Percentiles rank a stretch among this genome's conserved stretches.
These are phyloP conservation scores for Theileria annulata DNA, from an alignment of 169 alveolate genomes.

Conservation along the genomic window DNA sequence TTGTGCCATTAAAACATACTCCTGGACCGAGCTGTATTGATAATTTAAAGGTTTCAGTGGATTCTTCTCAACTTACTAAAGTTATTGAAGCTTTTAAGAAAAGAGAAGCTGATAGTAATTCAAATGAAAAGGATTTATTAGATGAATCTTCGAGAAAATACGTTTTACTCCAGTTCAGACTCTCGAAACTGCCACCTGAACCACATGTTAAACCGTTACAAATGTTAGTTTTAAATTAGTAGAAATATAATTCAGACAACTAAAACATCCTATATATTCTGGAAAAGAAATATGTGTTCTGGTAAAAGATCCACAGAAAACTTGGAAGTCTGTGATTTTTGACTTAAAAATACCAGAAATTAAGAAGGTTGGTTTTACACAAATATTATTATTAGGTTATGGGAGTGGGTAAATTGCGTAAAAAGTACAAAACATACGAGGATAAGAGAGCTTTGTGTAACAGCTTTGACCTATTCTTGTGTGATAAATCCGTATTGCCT, in stretches of 20 bases:
- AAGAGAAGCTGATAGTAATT: conserved; percentile 32
- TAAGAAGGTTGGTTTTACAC: conserved; percentile 34
- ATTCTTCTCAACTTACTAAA: conserved; percentile 17
- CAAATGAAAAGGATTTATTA: conserved; percentile 12
- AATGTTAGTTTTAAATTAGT: conserved; percentile 20
- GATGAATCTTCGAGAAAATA: conserved; percentile 50
- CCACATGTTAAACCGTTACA: conserved; percentile 54
- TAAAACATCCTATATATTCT: conserved; percentile 46
- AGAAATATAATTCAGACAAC: conserved; percentile 15
- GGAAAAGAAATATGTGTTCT: conserved; percentile 60
- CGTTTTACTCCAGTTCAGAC: conserved; percentile 35
- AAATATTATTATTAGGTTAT: conserved; percentile 33
- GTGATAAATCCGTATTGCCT: conserved; percentile 63
- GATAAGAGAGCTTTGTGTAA: conserved; percentile 41
- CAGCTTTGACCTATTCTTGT: conserved; percentile 58
- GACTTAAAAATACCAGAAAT: conserved; percentile 51
- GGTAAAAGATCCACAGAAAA: conserved; percentile 66
- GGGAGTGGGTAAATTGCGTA: conserved; percentile 46
- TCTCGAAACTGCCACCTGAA: conserved; percentile 41
- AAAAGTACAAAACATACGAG: conserved; percentile 50
- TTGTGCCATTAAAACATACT: conserved; percentile 15
- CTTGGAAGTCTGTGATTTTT: conserved; percentile 45
- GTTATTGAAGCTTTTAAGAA: conserved; percentile 45
- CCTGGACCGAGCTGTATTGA: conserved; percentile 34
- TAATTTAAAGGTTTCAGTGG: conserved; percentile 34